Evolutionary conservation across 2,329 filamentous ascomycete genomes (phyloP), one percentile per base, ranked within the genome.

Genomic region (Pleoardoris graminearum): DNA sequence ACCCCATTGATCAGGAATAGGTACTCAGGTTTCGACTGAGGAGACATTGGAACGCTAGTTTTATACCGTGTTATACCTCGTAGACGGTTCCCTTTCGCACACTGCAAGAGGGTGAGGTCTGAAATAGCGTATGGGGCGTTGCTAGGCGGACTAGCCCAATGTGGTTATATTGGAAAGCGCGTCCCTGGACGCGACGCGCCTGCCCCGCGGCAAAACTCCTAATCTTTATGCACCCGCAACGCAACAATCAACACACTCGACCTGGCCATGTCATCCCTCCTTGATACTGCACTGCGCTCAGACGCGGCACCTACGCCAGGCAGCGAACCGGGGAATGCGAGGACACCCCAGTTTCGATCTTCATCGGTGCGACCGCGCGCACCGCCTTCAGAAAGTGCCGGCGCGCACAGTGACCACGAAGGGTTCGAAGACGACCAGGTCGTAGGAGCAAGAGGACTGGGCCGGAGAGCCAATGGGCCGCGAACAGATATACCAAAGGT

Each of bases 401-500:
- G 76, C 57, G 71, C 76, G 47, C 71, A 77, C 54, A 81, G 85
- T 66, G 85, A 87, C 65, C 75, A 78, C 47, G 80, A 84, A 58
- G 80, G 77, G 12, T 83, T 84, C 50, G 77, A 82, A 25, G 85
- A 87, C 61, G 85, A 87, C 62, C 82, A 86, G 58, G 74, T 86
- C 3, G 80, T 85, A 11, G 83, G 81, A 16, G 70, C 77, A 19
- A 77, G 79, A 61, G 77, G 78, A 25, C 59, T 65, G 4, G 63
- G 66, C 7, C 57, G 70, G 30, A 62, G 69, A 44, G 53, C 63
- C 22, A 76, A 79, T 51, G 73, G 70, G 0, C 78, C 80, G 50
- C 79, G 81, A 8, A 72, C 77, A 48, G 83, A 83, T 37, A 82
- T 94, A 27, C 85, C 88, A 5, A 82, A 84, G 52, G 89, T 93